Base-by-base conservation (phyloP, 768 basidiomycete genomes). In the Suillus spraguei region DNA sequence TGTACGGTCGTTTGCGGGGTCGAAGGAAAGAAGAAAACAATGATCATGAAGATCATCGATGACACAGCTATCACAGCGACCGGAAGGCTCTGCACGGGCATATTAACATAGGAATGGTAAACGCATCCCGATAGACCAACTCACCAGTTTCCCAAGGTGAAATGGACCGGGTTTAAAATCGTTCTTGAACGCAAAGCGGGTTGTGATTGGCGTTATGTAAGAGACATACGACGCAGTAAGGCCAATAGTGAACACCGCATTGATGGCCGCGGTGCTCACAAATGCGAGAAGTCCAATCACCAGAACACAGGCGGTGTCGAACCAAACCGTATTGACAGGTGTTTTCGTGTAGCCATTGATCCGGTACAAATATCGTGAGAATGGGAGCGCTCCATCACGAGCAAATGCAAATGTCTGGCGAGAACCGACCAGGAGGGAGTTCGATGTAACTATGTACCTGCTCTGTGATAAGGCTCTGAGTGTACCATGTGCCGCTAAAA, bases 11-110 rank as follows among this genome's bases (percentile, higher is more conserved):
- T 52, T 20, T 52, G 50, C 28, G 50, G 50, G 17, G 50, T 52
- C 16, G 50, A 32, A 33, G 50, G 50, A 52, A 52, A 52, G 50
- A 32, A 52, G 50, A 52, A 52, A 33, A 52, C 28, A 5, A 52
- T 20, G 50, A 52, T 52, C 50, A 52, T 52, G 9, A 52, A 52
- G 50, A 52, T 28, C 50, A 52, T 52, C 50, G 50, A 52, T 9
- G 50, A 52, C 9, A 52, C 50, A 17, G 50, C 50, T 52, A 52
- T 52, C 50, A 32, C 28, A 10, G 50, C 50, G 17, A 52, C 16
- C 4, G 50, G 50, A 32, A 52, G 32, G 28, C 50, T 52, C 50
- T 52, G 32, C 50, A 52, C 47, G 50, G 28, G 4, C 4, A 17
- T 50, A 20, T 52, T 17, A 52, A 16, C 17, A 17, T 28, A 52